Conservation (phyloP, 441 rosid genomes). For the Raphanus hybrid region DNA sequence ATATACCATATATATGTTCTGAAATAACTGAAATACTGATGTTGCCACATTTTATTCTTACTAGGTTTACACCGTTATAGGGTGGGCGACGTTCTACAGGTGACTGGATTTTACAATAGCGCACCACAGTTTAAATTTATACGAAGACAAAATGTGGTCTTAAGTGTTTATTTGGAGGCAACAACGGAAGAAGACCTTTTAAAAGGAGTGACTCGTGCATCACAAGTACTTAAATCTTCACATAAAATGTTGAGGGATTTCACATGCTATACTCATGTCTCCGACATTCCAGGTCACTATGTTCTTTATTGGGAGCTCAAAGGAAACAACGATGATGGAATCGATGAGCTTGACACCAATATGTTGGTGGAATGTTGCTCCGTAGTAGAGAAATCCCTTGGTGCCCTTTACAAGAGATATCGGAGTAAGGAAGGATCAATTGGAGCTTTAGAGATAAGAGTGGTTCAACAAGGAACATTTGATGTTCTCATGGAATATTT, state of each 20-base stretch:
- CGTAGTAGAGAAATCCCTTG: background rate
- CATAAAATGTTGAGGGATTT: background rate
- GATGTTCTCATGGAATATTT: conserved; percentile 19
- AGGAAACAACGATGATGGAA: background rate
- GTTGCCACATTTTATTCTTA: background rate
- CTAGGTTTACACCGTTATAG: conserved; percentile 5
- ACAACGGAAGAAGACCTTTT: conserved; percentile 3
- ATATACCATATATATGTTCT: background rate
- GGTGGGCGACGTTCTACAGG: background rate
- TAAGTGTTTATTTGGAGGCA: conserved; percentile 14
- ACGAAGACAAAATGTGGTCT: background rate
- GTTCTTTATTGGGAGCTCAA: conserved; percentile 9
- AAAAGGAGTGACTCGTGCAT: conserved; percentile 2
- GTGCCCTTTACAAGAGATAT: background rate
- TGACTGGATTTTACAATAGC: conserved; percentile 5
- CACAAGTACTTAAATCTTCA: conserved; percentile 10
- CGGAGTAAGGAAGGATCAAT: background rate
- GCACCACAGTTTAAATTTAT: background rate
- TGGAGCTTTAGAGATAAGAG: conserved; percentile 7
- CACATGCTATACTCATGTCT: background rate
- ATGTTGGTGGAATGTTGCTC: conserved; percentile 7
- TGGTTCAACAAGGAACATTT: conserved; percentile 17
- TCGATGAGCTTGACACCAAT: background rate
- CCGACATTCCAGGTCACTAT: background rate
- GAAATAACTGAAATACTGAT: background rate